phyloP scores from a whole-genome alignment of 768 basidiomycete genomes.

The Mrakia gelida region DNA sequence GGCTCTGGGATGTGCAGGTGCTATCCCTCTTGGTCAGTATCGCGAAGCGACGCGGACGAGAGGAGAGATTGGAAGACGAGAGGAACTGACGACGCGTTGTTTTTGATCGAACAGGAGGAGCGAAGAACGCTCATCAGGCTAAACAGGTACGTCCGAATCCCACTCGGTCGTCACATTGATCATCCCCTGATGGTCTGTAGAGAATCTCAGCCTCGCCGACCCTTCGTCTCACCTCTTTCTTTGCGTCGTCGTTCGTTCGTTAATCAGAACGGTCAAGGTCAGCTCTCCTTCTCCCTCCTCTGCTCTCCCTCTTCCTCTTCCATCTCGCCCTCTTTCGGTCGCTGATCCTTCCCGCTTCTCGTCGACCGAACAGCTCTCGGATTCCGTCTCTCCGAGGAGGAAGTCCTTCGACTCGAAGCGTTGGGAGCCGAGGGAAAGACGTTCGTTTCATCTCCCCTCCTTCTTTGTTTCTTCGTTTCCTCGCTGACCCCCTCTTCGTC shows the following conservation, averaged over 20 bases:
- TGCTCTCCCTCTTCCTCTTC: too few species aligned
- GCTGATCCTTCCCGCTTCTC: background rate
- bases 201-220: too few species aligned
- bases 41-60: background rate
- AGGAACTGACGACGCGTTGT: background rate
- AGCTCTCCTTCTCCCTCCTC: background rate
- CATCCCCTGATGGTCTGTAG: too few species aligned
- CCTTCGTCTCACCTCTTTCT: background rate
- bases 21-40: conserved; percentile 41
- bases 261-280: conserved; percentile 24
- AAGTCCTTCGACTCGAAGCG: conserved; percentile 11
- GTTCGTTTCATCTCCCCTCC: background rate
- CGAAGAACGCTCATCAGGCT: conserved; percentile 42
- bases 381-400: conserved; percentile 16
- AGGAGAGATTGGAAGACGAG: background rate
- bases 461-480: background rate
- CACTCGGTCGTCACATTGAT: too few species aligned
- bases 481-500: too few species aligned
- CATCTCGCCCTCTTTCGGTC: background rate
- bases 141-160: conserved; percentile 34
- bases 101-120: conserved; percentile 25
- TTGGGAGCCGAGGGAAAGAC: conserved; percentile 22
- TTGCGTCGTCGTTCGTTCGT: too few species aligned
- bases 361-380: conserved; percentile 4
- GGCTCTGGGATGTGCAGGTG: background rate